Conservation (phyloP, 306 rosid species). For the Coriaria nepalensis region DNA sequence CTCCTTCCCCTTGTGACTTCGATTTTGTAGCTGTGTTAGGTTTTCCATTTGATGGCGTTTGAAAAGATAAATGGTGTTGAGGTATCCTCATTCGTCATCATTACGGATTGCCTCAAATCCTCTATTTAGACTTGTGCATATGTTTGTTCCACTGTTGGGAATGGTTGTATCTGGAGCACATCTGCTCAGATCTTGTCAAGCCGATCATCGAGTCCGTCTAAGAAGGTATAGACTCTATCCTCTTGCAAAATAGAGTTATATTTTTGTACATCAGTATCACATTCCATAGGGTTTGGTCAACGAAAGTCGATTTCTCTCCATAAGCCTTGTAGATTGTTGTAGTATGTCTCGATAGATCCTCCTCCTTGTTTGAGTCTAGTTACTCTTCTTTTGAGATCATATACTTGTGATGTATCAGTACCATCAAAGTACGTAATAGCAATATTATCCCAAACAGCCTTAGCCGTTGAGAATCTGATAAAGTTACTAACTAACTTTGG, state of each 20-base stretch:
- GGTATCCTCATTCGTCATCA: neutral
- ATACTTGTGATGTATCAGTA: neutral
- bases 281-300: neutral
- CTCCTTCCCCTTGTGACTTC: neutral
- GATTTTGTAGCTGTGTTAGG: neutral
- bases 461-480: neutral
- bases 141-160: neutral
- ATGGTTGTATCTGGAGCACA: constrained; percentile 5
- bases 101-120: constrained; percentile 1
- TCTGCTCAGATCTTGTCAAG: constrained; percentile 4
- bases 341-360: constrained; percentile 1
- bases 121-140: constrained; percentile 1
- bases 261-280: neutral
- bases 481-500: neutral
- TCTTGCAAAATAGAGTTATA: constrained; percentile 4
- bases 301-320: constrained; percentile 3
- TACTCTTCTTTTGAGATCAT: constrained; percentile 6
- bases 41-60: neutral
- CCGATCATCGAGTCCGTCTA: constrained; percentile 1
- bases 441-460: constrained; percentile 4
- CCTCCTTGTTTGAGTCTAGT: neutral
- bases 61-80: neutral
- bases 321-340: constrained; percentile 3
- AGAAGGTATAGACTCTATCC: constrained; percentile 1
- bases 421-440: constrained; percentile 2